phyloP scores from a whole-genome alignment of 441 rosid genomes.

The Viola pubescens region DNA sequence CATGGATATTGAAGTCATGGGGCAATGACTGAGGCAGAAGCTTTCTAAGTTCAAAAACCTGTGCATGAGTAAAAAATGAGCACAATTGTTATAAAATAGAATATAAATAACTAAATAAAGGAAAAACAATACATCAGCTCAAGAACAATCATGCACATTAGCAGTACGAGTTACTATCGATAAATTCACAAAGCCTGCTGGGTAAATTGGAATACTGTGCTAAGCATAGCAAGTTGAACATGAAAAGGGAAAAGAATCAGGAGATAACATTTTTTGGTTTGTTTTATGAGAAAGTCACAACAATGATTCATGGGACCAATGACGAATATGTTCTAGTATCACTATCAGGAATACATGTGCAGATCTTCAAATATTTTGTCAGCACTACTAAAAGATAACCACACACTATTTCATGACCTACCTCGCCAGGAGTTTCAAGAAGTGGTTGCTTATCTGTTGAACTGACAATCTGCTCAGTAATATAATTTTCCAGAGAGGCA shows the following conservation, averaged over 20 bases:
- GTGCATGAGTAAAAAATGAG: conserved; percentile 18
- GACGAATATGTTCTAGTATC: too few species aligned
- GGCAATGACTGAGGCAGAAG: conserved; percentile 62
- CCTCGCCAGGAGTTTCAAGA: conserved; percentile 90
- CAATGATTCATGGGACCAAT: too few species aligned
- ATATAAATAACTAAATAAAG: conserved; percentile 2
- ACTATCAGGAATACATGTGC: too few species aligned
- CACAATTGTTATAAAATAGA: not conserved
- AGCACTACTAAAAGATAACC: too few species aligned
- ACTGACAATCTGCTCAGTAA: conserved; percentile 55
- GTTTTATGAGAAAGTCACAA: too few species aligned
- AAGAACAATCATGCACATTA: not conserved
- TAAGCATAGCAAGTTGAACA: not conserved
- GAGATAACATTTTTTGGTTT: not conserved
- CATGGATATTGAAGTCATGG: conserved; percentile 89
- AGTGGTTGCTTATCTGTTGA: conserved; percentile 79
- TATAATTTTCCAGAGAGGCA: conserved; percentile 39
- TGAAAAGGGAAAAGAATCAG: too few species aligned
- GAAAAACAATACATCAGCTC: not conserved
- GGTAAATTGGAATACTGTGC: too few species aligned
- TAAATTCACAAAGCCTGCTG: too few species aligned
- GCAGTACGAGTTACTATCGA: too few species aligned
- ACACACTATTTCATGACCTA: conserved; percentile 15
- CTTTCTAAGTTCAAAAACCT: conserved; percentile 87
- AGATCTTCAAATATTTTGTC: too few species aligned